A percentile compares a stretch with the other conserved stretches of the same genome.
Conservation (phyloP, 2,329 filamentous ascomycete species). For the Talaromyces sp. region DNA sequence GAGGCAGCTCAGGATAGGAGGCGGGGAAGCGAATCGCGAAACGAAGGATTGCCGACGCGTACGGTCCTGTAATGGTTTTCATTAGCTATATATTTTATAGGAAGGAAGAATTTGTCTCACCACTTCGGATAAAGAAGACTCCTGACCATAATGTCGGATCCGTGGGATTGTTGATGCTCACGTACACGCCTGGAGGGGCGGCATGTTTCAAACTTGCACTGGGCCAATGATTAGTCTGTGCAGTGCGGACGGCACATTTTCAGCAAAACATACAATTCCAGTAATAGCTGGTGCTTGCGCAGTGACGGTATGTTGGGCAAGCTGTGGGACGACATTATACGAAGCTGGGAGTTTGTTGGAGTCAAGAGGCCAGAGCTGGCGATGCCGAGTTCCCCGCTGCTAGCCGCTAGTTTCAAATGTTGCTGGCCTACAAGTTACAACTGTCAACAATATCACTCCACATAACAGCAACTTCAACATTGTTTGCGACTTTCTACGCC, state of each 20-base stretch:
- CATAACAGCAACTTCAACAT: neutral
- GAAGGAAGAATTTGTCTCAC: constrained; percentile 43
- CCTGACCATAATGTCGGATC: constrained; percentile 80
- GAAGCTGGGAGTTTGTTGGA: neutral
- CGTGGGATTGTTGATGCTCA: constrained; percentile 74
- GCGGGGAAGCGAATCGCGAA: constrained; percentile 86
- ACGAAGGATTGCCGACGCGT: constrained; percentile 77
- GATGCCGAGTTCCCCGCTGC: neutral
- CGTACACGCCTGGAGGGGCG: constrained; percentile 79
- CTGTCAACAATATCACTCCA: too few relatives aligned
- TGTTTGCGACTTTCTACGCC: neutral
- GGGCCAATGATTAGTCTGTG: constrained; percentile 12
- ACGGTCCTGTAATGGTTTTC: constrained; percentile 60
- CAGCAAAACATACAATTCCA: constrained; percentile 65
- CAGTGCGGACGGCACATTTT: neutral
- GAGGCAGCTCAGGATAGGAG: constrained; percentile 71
- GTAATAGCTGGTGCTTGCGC: constrained; percentile 68
- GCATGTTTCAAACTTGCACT: constrained; percentile 76
- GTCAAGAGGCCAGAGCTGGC: neutral
- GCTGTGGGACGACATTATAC: constrained; percentile 29
- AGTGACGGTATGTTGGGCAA: constrained; percentile 46
- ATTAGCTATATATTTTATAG: neutral
- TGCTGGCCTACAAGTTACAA: neutral
- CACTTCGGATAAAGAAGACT: constrained; percentile 85
- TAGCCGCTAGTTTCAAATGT: neutral